Evolutionary conservation across 768 basidiomycete genomes (phyloP).

Genomic region (Agaricus subrufescens): DNA sequence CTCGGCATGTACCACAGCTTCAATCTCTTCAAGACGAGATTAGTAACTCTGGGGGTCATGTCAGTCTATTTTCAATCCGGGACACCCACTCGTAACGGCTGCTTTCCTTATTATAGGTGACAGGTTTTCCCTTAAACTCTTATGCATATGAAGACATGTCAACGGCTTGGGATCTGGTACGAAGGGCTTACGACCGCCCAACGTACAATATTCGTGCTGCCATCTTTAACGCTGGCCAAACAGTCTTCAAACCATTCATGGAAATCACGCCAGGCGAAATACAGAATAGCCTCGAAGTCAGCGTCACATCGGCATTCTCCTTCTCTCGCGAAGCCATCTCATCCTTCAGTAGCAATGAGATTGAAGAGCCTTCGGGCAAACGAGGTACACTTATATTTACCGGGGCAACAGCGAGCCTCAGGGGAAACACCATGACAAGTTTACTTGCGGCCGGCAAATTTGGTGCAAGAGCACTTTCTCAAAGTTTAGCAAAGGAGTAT

Average conservation of each 20-base stretch:
- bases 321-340: constrained; percentile 60
- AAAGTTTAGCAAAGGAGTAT: constrained; percentile 74
- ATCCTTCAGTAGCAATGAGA: constrained; percentile 53
- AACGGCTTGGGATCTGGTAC: constrained; percentile 42
- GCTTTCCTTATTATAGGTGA: constrained; percentile 35
- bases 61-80: constrained; percentile 18
- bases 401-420: constrained; percentile 62
- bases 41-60: constrained; percentile 54
- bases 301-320: constrained; percentile 54
- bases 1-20: constrained; percentile 50
- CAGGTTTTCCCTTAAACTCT: constrained; percentile 47
- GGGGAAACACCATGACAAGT: constrained; percentile 60
- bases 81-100: not conserved
- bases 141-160: constrained; percentile 50
- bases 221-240: constrained; percentile 57
- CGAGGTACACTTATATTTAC: constrained; percentile 68
- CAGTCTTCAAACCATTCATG: constrained; percentile 64
- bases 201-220: constrained; percentile 53
- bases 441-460: constrained; percentile 63
- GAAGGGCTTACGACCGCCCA: constrained; percentile 40
- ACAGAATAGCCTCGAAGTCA: constrained; percentile 42
- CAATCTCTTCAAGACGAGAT: constrained; percentile 50
- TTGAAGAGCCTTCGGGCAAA: constrained; percentile 45
- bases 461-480: constrained; percentile 57
- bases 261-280: constrained; percentile 57